These are phyloP conservation scores for Colletotrichum paranaense DNA, from an alignment of 2,329 filamentous ascomycete species.

Conservation along the genomic window DNA sequence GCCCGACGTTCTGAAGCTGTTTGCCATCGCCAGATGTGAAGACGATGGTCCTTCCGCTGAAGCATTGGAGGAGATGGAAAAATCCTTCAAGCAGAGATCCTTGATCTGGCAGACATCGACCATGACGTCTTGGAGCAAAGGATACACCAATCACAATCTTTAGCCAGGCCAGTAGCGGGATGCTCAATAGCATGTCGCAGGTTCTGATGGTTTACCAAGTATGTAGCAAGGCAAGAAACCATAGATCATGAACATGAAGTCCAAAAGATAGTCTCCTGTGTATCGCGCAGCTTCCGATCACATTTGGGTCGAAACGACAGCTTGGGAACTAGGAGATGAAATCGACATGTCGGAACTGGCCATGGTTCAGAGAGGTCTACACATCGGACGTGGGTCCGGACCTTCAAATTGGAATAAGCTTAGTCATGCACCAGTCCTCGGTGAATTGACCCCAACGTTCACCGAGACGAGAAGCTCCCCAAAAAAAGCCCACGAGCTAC, in stretches of 20 bases:
- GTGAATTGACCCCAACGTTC: background rate
- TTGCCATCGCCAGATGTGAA: background rate
- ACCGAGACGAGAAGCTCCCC: background rate
- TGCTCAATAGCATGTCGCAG: background rate
- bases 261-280: background rate
- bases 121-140: background rate
- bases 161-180: background rate
- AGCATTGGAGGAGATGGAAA: background rate
- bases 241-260: background rate
- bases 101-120: no score
- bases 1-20: background rate
- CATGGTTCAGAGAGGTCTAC: background rate
- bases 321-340: no score
- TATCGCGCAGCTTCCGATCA: background rate
- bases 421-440: slow-evolving; percentile 10
- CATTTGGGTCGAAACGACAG: background rate
- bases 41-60: background rate
- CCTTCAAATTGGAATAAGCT: background rate
- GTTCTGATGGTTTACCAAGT: background rate
- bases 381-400: background rate
- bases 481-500: background rate
- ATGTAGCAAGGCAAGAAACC: background rate
- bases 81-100: background rate
- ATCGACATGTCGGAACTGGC: no score
- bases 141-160: background rate